These are phyloP conservation scores for Apophysomyces variabilis DNA, from an alignment of 371 early-diverging fungal genomes.

Conservation along the genomic window DNA sequence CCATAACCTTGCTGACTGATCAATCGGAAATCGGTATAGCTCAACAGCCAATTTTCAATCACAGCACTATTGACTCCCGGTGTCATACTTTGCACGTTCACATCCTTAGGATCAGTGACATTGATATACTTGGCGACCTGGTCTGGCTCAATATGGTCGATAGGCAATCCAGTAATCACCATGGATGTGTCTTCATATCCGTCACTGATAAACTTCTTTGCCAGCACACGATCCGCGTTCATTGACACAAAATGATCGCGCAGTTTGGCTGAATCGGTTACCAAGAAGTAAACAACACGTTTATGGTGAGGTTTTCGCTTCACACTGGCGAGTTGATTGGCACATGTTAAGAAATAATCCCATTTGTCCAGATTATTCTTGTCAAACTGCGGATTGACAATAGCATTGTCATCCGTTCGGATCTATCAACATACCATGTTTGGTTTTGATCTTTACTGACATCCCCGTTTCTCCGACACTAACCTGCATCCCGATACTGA, in stretches of 20 bases:
- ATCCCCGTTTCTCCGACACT: not conserved
- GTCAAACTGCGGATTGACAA: conserved; percentile 35
- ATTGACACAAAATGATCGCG: conserved; percentile 34
- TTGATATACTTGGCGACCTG: conserved; percentile 39
- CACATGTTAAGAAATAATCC: conserved; percentile 40
- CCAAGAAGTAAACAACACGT: conserved; percentile 35
- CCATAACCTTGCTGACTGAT: conserved; percentile 49
- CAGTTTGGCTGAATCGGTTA: conserved; percentile 34
- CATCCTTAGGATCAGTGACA: conserved; percentile 22
- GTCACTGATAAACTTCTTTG: conserved; percentile 13
- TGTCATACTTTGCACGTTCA: conserved; percentile 28
- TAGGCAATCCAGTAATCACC: conserved; percentile 34
- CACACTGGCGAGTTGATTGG: conserved; percentile 33
- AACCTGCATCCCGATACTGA: conserved; percentile 44
- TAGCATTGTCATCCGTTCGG: conserved; percentile 36
- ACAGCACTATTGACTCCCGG: conserved; percentile 38
- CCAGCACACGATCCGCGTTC: conserved; percentile 24
- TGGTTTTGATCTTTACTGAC: conserved; percentile 2
- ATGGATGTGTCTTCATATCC: conserved; percentile 14
- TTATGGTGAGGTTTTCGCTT: conserved; percentile 34
- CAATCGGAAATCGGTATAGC: conserved; percentile 36
- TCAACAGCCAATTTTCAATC: conserved; percentile 45
- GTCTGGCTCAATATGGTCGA: conserved; percentile 36
- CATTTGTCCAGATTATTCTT: conserved; percentile 29
- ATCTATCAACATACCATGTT: conserved; percentile 16